phyloP scores from a whole-genome alignment of 805 yeast species.

The Ogataea sp. region DNA sequence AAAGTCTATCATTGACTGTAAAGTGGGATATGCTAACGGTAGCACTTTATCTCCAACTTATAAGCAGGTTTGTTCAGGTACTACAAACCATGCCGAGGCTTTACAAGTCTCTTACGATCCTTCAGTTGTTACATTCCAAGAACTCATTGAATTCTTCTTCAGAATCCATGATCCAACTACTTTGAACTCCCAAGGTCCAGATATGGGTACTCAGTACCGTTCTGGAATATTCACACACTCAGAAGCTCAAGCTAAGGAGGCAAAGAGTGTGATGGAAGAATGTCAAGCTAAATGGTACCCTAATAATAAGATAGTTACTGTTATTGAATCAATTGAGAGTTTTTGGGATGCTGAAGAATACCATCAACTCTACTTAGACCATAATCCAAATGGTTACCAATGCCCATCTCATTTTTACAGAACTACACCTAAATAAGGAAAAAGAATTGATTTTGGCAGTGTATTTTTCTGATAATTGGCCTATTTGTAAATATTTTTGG shows the following conservation, averaged over 20 bases:
- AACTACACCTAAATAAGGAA: constrained; percentile 38
- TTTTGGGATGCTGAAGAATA: constrained; percentile 96
- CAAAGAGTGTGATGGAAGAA: constrained; percentile 34
- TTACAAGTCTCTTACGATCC: constrained; percentile 83
- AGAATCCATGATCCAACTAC: constrained; percentile 94
- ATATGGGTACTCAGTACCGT: constrained; percentile 83
- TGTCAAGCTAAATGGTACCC: constrained; percentile 73
- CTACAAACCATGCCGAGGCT: constrained; percentile 77
- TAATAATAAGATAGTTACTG: constrained; percentile 59
- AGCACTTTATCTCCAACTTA: constrained; percentile 45
- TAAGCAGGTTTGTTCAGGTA: constrained; percentile 65
- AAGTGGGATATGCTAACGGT: constrained; percentile 93
- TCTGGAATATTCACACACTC: constrained; percentile 66
- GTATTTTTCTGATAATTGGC: no score
- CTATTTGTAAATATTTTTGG: no score
- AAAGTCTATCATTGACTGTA: constrained; percentile 57
- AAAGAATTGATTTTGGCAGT: no score
- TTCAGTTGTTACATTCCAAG: constrained; percentile 42
- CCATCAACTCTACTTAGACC: constrained; percentile 75
- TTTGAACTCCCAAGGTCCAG: constrained; percentile 76
- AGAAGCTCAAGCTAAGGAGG: constrained; percentile 37
- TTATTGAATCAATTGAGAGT: constrained; percentile 53
- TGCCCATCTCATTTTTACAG: constrained; percentile 87
- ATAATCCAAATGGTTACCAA: constrained; percentile 80
- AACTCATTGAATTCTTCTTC: constrained; percentile 76